phyloP scores from a whole-genome alignment of 805 yeast species.

The Cyberlindnera euphorbiae region DNA sequence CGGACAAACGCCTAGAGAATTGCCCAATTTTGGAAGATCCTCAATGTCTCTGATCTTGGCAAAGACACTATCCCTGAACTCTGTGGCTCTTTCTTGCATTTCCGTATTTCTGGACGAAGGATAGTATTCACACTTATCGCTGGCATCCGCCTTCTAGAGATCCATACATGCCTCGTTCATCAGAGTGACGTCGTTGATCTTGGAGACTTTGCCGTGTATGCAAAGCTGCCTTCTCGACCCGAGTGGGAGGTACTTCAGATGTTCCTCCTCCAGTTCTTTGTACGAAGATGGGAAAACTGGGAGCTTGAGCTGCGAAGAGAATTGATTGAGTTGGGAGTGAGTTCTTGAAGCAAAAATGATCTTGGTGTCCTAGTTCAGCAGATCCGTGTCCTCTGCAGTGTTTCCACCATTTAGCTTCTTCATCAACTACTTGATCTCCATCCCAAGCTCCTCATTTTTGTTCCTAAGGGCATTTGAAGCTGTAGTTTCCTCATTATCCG shows the following conservation, averaged over 20 bases:
- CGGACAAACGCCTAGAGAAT: constrained; percentile 60
- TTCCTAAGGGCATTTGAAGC: constrained; percentile 14
- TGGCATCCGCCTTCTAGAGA: constrained; percentile 41
- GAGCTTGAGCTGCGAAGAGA: constrained; percentile 62
- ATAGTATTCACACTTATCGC: constrained; percentile 37
- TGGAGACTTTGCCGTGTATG: constrained; percentile 57
- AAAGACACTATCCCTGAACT: constrained; percentile 45
- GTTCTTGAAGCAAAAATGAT: constrained; percentile 80
- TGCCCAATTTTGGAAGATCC: constrained; percentile 63
- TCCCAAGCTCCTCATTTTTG: constrained; percentile 31
- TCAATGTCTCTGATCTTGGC: constrained; percentile 58
- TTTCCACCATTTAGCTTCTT: constrained; percentile 34
- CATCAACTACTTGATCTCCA: constrained; percentile 47
- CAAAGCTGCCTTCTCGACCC: constrained; percentile 87
- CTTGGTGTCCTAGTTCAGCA: constrained; percentile 35
- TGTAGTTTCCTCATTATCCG: constrained; percentile 25
- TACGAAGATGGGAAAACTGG: constrained; percentile 64
- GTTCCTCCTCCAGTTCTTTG: constrained; percentile 37
- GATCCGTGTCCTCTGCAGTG: constrained; percentile 13
- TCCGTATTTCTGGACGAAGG: constrained; percentile 28
- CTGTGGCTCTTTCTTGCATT: constrained; percentile 26
- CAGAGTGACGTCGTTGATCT: constrained; percentile 41
- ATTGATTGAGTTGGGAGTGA: constrained; percentile 83
- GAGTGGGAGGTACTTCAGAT: constrained; percentile 62
- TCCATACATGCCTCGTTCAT: constrained; percentile 83